Base-by-base conservation (phyloP, 1,284 basidiomycete species). In the Trichosporon sp. region DNA sequence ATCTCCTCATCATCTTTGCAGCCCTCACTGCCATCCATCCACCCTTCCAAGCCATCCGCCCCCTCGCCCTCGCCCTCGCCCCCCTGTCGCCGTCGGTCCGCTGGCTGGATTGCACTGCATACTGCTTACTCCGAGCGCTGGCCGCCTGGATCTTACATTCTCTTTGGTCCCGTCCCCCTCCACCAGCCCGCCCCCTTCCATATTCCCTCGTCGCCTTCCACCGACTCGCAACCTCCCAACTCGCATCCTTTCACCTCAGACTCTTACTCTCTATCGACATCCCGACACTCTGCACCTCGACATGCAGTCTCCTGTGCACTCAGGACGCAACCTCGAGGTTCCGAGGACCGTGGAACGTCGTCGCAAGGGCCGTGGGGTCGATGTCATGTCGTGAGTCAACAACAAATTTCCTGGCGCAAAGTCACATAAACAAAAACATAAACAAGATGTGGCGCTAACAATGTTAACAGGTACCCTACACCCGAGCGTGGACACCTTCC, bases 291-390 rank as follows among this genome's bases (percentile, higher is more conserved):
- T 7, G 51, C n/a, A 4, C 48, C n/a, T 35, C 35, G 26, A 4
- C 26, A 74, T 74, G 73, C 54, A 74, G 63, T 74, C 73, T 8
- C 70, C 73, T 38, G 35, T 66, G 37, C 32, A 43, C 37, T 31
- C 48, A 35, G 43, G 32, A 1, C 63, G 26, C 11, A 16, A 38
- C 8, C 65, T 68, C 32, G 77, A 79, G 56, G 73, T 74, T 10
- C 77, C 76, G 1, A 72, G 70, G 21, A 78, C 78, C 12, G 72
- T 75, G 4, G 78, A 81, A 68, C 73, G 80, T 63, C 77, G 76
- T 43, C 74, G 80, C 43, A 73, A 74, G 54, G 79, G 78, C 16
- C 71, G 78, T n/a, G 74, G 73, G 14, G 72, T 78, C 1, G 81
- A 82, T 67, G 70, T 78, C 6, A 77, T 80, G 73, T 73, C 70